These are phyloP conservation scores for Aphanomyces invadans DNA, from an alignment of 352 stramenopile species.

Conservation along the genomic window DNA sequence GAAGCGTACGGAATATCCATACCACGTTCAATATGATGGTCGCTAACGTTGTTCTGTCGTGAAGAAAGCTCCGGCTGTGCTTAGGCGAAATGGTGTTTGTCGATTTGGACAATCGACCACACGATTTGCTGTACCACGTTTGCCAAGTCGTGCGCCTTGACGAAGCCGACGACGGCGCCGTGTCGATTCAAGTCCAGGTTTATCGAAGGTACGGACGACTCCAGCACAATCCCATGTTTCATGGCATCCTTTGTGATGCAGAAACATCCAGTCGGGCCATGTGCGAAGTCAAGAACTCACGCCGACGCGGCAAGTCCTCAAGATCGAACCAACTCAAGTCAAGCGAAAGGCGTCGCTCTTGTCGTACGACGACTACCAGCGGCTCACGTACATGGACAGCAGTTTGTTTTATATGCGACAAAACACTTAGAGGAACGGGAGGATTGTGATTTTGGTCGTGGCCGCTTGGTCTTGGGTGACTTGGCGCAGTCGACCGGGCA, in stretches of 20 bases:
- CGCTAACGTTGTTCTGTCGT: no score
- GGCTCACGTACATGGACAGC: conserved; percentile 8
- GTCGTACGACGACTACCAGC: background rate
- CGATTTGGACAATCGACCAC: conserved; percentile 45
- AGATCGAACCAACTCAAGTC: conserved; percentile 7
- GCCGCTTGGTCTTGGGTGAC: background rate
- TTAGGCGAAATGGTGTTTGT: conserved; percentile 62
- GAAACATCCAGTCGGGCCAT: background rate
- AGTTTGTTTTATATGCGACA: conserved; percentile 9
- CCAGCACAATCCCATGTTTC: background rate
- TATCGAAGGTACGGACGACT: conserved; percentile 5
- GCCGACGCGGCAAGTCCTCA: background rate
- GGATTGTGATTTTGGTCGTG: background rate
- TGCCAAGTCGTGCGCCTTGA: conserved; percentile 72
- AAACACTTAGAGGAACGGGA: conserved; percentile 10
- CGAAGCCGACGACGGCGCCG: conserved; percentile 25
- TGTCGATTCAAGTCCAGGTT: conserved; percentile 8
- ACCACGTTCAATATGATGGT: background rate
- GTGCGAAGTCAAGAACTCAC: background rate
- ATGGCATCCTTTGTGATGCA: background rate
- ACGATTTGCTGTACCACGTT: conserved; percentile 69
- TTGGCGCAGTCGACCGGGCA: conserved; percentile 45
- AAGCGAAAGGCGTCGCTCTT: conserved; percentile 14
- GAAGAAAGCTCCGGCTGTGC: background rate
- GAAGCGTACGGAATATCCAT: background rate